Conservation (phyloP, 768 basidiomycete genomes). For the Boletus speciosus region DNA sequence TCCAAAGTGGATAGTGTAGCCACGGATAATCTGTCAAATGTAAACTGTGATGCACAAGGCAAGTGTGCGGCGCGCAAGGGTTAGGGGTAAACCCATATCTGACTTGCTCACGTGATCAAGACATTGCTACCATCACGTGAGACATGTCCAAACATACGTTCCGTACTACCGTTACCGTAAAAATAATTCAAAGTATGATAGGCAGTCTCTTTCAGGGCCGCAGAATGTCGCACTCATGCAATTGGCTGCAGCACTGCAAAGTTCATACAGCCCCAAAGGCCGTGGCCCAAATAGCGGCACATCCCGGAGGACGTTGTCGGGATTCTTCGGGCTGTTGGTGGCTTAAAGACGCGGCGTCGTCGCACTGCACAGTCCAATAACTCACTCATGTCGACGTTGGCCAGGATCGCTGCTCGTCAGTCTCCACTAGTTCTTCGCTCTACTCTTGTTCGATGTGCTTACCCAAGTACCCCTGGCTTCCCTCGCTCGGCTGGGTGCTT, state of each 20-base stretch:
- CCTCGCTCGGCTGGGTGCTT: constrained; percentile 13
- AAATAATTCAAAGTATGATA: no score
- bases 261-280: background rate
- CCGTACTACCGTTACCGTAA: background rate
- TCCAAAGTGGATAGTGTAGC: constrained; percentile 2
- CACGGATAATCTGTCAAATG: constrained; percentile 13
- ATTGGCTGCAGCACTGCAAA: background rate
- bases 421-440: constrained; percentile 8
- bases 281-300: constrained; percentile 11
- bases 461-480: constrained; percentile 2
- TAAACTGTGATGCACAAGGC: constrained; percentile 8
- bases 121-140: background rate
- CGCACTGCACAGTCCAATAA: background rate
- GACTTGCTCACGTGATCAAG: background rate
- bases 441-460: constrained; percentile 6
- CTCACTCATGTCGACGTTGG: constrained; percentile 16
- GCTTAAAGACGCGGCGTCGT: constrained; percentile 19
- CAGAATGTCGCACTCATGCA: background rate
- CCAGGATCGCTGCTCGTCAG: constrained; percentile 9
- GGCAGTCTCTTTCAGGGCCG: background rate
- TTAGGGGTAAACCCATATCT: constrained; percentile 3
- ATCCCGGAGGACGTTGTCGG: constrained; percentile 24
- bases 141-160: no score
- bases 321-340: constrained; percentile 15
- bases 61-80: constrained; percentile 1